Evolutionary conservation across 2,329 filamentous ascomycete genomes (phyloP).

Genomic region (Xylaria sp.): DNA sequence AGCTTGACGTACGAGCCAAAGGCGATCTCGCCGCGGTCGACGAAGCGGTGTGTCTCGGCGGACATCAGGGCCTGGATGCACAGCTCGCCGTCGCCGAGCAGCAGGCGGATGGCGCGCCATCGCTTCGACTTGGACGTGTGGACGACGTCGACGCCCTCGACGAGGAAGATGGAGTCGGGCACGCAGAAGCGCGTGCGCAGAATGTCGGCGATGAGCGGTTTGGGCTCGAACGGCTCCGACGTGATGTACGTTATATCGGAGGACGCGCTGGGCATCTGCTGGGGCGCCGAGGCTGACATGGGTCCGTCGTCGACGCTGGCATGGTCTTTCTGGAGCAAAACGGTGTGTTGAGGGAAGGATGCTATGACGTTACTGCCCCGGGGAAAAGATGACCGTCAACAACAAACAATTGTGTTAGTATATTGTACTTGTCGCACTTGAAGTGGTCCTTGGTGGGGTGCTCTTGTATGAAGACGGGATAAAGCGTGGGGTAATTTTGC

Average conservation of each 20-base stretch:
- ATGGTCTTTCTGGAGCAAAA: constrained; percentile 31
- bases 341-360: not conserved
- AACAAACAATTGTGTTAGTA: not conserved
- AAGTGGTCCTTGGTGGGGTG: constrained; percentile 4
- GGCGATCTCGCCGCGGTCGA: constrained; percentile 57
- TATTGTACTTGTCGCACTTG: constrained; percentile 4
- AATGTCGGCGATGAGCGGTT: constrained; percentile 60
- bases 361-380: not conserved
- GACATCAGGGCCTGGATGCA: constrained; percentile 64
- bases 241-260: constrained; percentile 47
- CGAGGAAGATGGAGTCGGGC: constrained; percentile 60
- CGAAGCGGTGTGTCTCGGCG: constrained; percentile 59
- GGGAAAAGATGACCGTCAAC: not conserved
- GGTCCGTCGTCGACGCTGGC: constrained; percentile 33
- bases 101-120: constrained; percentile 58
- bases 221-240: constrained; percentile 47
- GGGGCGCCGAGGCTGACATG: constrained; percentile 43
- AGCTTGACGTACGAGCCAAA: constrained; percentile 62
- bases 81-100: constrained; percentile 64
- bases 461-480: not conserved
- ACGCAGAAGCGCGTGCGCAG: constrained; percentile 60
- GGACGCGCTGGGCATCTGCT: constrained; percentile 24
- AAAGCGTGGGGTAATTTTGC: not conserved
- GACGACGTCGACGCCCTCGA: constrained; percentile 57
- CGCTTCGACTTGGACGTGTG: constrained; percentile 50